A percentile compares a stretch with the other conserved stretches of the same genome.
Evolutionary conservation across 768 basidiomycete species (phyloP).

Genomic region (Leucocoprinus birnbaumii): DNA sequence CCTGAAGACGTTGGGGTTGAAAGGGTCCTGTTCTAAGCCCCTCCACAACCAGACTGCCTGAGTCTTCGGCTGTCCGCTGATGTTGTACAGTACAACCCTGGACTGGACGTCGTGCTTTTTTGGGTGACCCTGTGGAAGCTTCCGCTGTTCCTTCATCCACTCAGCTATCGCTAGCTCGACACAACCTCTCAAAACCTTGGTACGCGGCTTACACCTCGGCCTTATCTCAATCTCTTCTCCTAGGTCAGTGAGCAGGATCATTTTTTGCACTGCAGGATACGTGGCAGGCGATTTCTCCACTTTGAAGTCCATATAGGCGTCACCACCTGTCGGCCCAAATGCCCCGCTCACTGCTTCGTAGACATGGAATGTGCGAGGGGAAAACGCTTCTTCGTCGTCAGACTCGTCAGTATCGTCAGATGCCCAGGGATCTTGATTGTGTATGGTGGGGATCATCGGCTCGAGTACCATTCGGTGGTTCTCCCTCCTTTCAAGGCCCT

Average conservation of each 20-base stretch:
- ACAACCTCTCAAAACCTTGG: neutral
- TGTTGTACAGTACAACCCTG: neutral
- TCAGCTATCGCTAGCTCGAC: constrained; percentile 1
- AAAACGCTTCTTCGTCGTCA: neutral
- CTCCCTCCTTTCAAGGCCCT: neutral
- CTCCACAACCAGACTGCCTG: constrained; percentile 9
- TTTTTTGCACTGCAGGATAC: neutral
- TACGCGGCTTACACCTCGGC: neutral
- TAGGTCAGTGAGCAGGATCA: neutral
- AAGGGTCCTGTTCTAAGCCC: neutral
- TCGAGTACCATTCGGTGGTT: neutral
- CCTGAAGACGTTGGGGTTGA: neutral
- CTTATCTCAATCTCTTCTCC: neutral
- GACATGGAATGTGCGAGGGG: neutral
- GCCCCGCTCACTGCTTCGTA: neutral
- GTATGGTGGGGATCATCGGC: neutral
- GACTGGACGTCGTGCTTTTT: neutral
- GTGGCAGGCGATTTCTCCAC: neutral
- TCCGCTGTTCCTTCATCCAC: constrained; percentile 3
- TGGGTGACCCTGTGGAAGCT: neutral
- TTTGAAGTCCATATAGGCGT: neutral
- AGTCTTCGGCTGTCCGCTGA: neutral
- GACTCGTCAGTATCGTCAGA: neutral
- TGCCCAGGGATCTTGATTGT: neutral
- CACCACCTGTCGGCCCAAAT: neutral